Percentiles rank a stretch among this genome's conserved stretches.
Evolutionary conservation across 2,329 filamentous ascomycete species (phyloP).

Genomic region (Fusarium caatingaense): DNA sequence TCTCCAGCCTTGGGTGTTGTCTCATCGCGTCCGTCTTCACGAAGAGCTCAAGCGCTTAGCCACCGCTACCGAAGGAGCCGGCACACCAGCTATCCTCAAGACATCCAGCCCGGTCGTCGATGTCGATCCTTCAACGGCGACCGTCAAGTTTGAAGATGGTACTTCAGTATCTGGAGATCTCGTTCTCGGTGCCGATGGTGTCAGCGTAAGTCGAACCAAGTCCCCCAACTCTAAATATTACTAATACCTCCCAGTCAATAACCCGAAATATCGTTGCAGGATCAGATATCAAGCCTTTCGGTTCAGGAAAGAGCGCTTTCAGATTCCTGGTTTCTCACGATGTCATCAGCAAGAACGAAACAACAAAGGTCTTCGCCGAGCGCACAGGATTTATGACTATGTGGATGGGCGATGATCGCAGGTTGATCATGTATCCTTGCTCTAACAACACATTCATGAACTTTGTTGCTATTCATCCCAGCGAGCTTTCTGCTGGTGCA

Average conservation of each 20-base stretch:
- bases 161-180: constrained; percentile 59
- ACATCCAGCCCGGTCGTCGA: constrained; percentile 57
- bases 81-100: constrained; percentile 52
- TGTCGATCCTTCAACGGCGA: constrained; percentile 55
- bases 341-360: constrained; percentile 47
- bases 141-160: constrained; percentile 59
- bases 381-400: constrained; percentile 43
- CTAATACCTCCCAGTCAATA: constrained; percentile 20
- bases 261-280: constrained; percentile 42
- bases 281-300: constrained; percentile 49
- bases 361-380: constrained; percentile 25
- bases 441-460: constrained; percentile 58
- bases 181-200: constrained; percentile 66
- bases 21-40: constrained; percentile 64
- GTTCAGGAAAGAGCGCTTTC: constrained; percentile 66
- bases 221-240: neutral
- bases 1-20: constrained; percentile 56
- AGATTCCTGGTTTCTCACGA: constrained; percentile 61
- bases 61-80: constrained; percentile 50
- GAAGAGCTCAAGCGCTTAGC: constrained; percentile 60
- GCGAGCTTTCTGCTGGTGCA: neutral
- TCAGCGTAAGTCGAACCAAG: constrained; percentile 51
- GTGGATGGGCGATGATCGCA: constrained; percentile 56
- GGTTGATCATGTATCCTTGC: constrained; percentile 62
- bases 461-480: constrained; percentile 64